A percentile compares a stretch with the other conserved stretches of the same genome.
Conservation (phyloP, 352 stramenopile genomes). For the Sclerospora graminicola region DNA sequence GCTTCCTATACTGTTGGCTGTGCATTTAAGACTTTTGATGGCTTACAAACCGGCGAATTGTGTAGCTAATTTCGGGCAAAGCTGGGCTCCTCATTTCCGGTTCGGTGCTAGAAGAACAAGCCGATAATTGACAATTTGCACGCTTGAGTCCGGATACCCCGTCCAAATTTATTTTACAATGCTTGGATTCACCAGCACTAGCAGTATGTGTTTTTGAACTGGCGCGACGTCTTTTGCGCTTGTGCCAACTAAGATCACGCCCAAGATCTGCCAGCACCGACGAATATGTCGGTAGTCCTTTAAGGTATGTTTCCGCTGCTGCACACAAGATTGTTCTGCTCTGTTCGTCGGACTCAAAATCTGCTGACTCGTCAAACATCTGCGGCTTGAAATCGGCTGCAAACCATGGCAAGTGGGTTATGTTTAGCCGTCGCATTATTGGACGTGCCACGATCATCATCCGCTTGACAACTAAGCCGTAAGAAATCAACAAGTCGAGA, state of each 20-base stretch:
- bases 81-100: slow-evolving; percentile 2
- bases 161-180: slow-evolving; percentile 2
- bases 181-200: background rate
- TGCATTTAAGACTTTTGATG: slow-evolving; percentile 45
- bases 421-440: slow-evolving; percentile 59
- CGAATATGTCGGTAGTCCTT: slow-evolving; percentile 40
- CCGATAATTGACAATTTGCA: slow-evolving; percentile 2
- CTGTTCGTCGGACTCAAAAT: slow-evolving; percentile 79
- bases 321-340: slow-evolving; percentile 51
- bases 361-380: slow-evolving; percentile 60
- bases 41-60: slow-evolving; percentile 54
- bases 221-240: slow-evolving; percentile 28
- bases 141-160: background rate
- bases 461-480: slow-evolving; percentile 67
- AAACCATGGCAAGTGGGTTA: slow-evolving; percentile 70
- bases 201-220: background rate
- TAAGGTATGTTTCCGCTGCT: slow-evolving; percentile 50
- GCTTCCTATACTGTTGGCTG: slow-evolving; percentile 56
- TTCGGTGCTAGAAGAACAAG: slow-evolving; percentile 10
- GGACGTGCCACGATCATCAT: slow-evolving; percentile 68
- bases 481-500: slow-evolving; percentile 70
- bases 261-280: slow-evolving; percentile 64
- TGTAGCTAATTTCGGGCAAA: slow-evolving; percentile 48
- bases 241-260: slow-evolving; percentile 53
- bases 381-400: slow-evolving; percentile 38